Conservation (phyloP, 2,329 filamentous ascomycete genomes). For the Hymenoscyphus fraxineus region DNA sequence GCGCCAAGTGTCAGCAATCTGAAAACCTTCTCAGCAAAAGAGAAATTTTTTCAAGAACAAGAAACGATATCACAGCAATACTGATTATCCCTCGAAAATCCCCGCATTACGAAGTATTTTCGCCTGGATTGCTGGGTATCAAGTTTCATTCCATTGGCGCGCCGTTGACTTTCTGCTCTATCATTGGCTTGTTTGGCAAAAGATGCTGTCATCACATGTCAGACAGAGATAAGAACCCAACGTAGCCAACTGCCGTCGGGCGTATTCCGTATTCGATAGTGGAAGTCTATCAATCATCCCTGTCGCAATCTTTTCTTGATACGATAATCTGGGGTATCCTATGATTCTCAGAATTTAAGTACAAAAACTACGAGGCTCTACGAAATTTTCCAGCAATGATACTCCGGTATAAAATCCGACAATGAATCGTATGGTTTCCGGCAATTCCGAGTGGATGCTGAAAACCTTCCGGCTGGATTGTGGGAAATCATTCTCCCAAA, state of each 20-base stretch:
- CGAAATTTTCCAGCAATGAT: too few species aligned
- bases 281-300: background rate
- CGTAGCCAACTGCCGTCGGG: background rate
- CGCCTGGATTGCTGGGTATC: background rate
- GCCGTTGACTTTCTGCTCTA: background rate
- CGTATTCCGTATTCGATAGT: slow-evolving; percentile 2
- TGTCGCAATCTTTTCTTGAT: background rate
- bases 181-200: background rate
- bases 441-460: background rate
- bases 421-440: background rate
- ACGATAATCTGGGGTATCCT: background rate
- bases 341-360: background rate
- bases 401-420: too few species aligned
- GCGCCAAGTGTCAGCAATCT: background rate
- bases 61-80: background rate
- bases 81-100: background rate
- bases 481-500: background rate
- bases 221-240: background rate
- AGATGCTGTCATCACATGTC: slow-evolving; percentile 1
- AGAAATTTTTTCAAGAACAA: background rate
- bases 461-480: background rate
- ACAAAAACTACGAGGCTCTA: too few species aligned
- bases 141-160: slow-evolving; percentile 3
- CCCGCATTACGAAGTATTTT: background rate
- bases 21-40: background rate